Evolutionary conservation across 1,284 basidiomycete species (phyloP).

Genomic region (Ganoderma resinaceum): DNA sequence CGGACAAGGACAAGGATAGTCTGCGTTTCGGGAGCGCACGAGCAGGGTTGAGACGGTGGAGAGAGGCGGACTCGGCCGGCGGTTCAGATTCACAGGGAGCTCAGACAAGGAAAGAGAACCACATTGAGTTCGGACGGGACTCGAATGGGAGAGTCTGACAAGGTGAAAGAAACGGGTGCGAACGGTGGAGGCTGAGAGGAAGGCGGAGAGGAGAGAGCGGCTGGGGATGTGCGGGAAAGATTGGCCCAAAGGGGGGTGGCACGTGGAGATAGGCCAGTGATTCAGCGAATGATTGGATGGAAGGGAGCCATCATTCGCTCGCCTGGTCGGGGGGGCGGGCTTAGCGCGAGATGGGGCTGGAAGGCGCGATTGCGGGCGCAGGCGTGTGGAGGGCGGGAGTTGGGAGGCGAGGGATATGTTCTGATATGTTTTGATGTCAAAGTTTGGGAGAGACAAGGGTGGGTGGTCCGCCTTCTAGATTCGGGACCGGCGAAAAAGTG

Average conservation of each 20-base stretch:
- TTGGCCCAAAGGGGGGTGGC: slow-evolving; percentile 15
- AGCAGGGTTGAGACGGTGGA: not conserved
- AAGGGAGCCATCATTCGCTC: not conserved
- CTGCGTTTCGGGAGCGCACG: slow-evolving; percentile 1
- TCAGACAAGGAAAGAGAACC: not conserved
- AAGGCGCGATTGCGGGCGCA: not conserved
- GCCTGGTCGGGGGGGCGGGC: not conserved
- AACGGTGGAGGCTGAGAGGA: not conserved
- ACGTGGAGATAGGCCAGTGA: slow-evolving; percentile 28
- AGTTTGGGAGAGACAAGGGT: slow-evolving; percentile 11
- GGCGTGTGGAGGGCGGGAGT: not conserved
- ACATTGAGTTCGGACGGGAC: not conserved
- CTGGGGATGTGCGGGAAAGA: slow-evolving; percentile 21
- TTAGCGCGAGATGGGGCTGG: not conserved
- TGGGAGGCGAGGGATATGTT: slow-evolving; percentile 10
- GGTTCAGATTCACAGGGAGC: not conserved
- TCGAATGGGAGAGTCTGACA: not conserved
- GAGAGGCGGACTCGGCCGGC: not conserved
- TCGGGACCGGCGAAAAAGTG: slow-evolving; percentile 36
- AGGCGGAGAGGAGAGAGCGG: slow-evolving; percentile 9
- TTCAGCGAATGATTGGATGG: slow-evolving; percentile 16
- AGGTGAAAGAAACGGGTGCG: not conserved
- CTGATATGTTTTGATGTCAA: slow-evolving; percentile 28
- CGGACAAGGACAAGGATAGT: slow-evolving; percentile 3
- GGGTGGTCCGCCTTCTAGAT: slow-evolving; percentile 23